Percentiles rank a stretch among this genome's conserved stretches.
Conservation (phyloP, 2,329 filamentous ascomycete species). For the Pseudogymnoascus sp. region DNA sequence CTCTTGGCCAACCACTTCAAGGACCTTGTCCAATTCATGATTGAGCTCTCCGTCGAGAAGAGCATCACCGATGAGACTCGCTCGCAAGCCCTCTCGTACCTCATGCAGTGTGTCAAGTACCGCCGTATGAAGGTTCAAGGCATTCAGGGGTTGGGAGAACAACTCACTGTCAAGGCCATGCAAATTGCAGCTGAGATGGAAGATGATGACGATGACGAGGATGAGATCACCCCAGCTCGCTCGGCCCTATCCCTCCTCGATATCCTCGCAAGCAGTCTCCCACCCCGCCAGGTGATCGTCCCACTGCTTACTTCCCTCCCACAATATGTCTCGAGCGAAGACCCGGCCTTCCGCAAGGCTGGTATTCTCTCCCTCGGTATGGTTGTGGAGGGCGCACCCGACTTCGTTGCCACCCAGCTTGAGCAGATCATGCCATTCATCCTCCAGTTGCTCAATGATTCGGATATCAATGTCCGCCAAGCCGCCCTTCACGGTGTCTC, state of each 20-base stretch:
- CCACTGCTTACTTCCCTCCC: slow-evolving; percentile 83
- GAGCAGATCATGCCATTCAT: slow-evolving; percentile 78
- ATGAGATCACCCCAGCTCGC: slow-evolving; percentile 77
- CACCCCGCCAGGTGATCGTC: slow-evolving; percentile 88
- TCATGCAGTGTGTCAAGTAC: slow-evolving; percentile 86
- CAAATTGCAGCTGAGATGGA: slow-evolving; percentile 86
- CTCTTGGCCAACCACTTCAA: slow-evolving; percentile 79
- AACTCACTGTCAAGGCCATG: slow-evolving; percentile 80
- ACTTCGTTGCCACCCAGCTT: slow-evolving; percentile 93
- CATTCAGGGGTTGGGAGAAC: slow-evolving; percentile 72
- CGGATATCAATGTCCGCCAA: slow-evolving; percentile 75
- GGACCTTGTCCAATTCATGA: slow-evolving; percentile 89
- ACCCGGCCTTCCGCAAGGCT: slow-evolving; percentile 76
- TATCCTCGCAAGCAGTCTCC: slow-evolving; percentile 77
- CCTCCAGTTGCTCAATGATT: slow-evolving; percentile 73
- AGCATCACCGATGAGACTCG: slow-evolving; percentile 76
- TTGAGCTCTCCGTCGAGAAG: slow-evolving; percentile 71
- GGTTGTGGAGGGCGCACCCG: slow-evolving; percentile 91
- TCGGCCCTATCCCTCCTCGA: slow-evolving; percentile 83
- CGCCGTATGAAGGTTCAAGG: slow-evolving; percentile 93
- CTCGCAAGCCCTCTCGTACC: slow-evolving; percentile 83
- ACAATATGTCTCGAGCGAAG: slow-evolving; percentile 64
- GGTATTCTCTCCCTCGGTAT: slow-evolving; percentile 88
- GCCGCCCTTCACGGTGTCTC: slow-evolving; percentile 83
- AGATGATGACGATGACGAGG: slow-evolving; percentile 67